phyloP scores from a whole-genome alignment of 2,329 filamentous ascomycete genomes.

The Colletotrichum theobromicola region DNA sequence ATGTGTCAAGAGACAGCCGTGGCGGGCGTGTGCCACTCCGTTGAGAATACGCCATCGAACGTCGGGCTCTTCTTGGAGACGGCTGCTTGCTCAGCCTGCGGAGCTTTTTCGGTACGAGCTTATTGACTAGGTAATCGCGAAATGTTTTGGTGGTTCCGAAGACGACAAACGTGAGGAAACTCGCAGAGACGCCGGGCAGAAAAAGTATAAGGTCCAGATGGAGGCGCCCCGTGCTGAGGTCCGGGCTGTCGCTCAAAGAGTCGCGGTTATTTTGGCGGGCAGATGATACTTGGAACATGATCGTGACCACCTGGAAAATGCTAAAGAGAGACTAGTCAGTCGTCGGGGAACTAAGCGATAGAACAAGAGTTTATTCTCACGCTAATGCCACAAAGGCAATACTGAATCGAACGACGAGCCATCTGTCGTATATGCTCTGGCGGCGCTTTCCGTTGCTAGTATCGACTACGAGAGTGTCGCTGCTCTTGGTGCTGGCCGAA shows the following conservation, averaged over 20 bases:
- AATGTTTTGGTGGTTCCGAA: conserved; percentile 30
- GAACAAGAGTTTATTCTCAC: conserved; percentile 26
- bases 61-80: neutral
- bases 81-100: neutral
- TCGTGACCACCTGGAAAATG: conserved; percentile 41
- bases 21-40: neutral
- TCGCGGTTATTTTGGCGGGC: conserved; percentile 34
- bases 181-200: conserved; percentile 29
- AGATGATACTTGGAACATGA: conserved; percentile 40
- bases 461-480: conserved; percentile 9
- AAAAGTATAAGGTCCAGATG: conserved; percentile 25
- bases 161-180: conserved; percentile 27
- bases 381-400: conserved; percentile 47
- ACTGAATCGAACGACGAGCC: conserved; percentile 49
- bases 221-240: conserved; percentile 32
- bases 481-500: conserved; percentile 17
- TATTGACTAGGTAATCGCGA: conserved; percentile 23
- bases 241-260: conserved; percentile 30
- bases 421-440: conserved; percentile 47
- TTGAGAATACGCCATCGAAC: neutral
- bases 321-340: conserved; percentile 19
- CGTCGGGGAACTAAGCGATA: neutral
- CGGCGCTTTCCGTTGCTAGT: conserved; percentile 4
- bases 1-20: conserved; percentile 1
- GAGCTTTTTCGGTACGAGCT: conserved; percentile 21